Percentiles rank a stretch among this genome's conserved stretches.
Evolutionary conservation across 2,329 filamentous ascomycete genomes (phyloP).

Genomic region (Aspergillus terreus): DNA sequence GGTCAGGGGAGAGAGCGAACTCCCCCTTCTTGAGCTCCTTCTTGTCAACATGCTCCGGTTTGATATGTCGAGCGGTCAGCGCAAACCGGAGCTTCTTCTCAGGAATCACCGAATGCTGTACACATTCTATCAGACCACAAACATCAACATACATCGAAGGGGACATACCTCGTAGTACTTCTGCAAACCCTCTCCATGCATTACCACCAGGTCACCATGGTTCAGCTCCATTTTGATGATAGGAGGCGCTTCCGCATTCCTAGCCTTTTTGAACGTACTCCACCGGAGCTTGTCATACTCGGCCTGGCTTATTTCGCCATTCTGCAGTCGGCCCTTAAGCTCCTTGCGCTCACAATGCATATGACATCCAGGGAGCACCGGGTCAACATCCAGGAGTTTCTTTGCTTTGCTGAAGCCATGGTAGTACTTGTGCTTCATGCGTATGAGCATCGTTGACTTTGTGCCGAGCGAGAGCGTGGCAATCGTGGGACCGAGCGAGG

Average conservation of each 20-base stretch:
- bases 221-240: conserved; percentile 46
- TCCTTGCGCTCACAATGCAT: conserved; percentile 18
- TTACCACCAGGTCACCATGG: conserved; percentile 57
- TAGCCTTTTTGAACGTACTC: conserved; percentile 23
- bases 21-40: conserved; percentile 25
- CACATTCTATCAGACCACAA: neutral
- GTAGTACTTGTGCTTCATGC: conserved; percentile 52
- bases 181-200: conserved; percentile 55
- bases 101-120: conserved; percentile 29
- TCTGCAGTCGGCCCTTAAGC: conserved; percentile 19
- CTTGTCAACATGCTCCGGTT: conserved; percentile 18
- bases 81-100: conserved; percentile 33
- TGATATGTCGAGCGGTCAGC: conserved; percentile 33
- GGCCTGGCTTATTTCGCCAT: conserved; percentile 14
- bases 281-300: conserved; percentile 21
- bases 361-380: conserved; percentile 30
- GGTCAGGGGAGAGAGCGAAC: conserved; percentile 21
- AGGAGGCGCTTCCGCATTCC: conserved; percentile 23
- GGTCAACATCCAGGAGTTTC: conserved; percentile 23
- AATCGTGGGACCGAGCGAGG: conserved; percentile 53
- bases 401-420: conserved; percentile 22
- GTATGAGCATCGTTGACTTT: conserved; percentile 50
- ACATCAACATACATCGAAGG: neutral
- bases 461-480: conserved; percentile 53
- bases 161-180: conserved; percentile 49